phyloP scores from a whole-genome alignment of 371 early-diverging fungal species.

The Rhizopus stolonifer region DNA sequence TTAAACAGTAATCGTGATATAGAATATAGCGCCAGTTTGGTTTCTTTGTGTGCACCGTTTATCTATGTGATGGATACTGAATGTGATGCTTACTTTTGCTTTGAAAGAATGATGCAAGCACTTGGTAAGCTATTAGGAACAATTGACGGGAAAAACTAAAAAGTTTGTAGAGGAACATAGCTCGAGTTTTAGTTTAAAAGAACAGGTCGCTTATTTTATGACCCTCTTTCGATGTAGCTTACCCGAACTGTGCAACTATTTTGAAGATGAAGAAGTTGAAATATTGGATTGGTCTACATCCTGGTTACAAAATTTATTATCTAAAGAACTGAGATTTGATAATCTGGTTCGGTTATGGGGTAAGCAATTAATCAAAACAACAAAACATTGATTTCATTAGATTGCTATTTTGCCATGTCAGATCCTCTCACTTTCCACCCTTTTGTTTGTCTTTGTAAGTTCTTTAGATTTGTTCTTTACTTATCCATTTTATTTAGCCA shows the following conservation, averaged over 20 bases:
- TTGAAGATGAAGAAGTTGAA: constrained; percentile 95
- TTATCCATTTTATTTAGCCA: constrained; percentile 38
- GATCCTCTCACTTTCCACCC: constrained; percentile 78
- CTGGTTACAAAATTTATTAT: constrained; percentile 79
- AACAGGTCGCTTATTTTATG: constrained; percentile 80
- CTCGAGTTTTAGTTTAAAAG: constrained; percentile 54
- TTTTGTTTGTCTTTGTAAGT: constrained; percentile 71
- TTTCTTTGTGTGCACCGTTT: constrained; percentile 85
- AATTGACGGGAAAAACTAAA: no score
- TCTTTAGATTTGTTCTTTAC: neutral
- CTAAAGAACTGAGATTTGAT: constrained; percentile 81
- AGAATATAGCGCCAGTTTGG: constrained; percentile 77
- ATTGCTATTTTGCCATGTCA: constrained; percentile 74
- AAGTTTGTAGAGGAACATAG: constrained; percentile 70
- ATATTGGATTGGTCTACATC: constrained; percentile 89
- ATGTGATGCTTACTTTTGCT: constrained; percentile 80
- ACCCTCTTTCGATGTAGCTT: constrained; percentile 73
- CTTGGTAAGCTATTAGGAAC: constrained; percentile 69
- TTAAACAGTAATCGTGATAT: constrained; percentile 73
- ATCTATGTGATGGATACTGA: constrained; percentile 72
- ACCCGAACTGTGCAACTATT: constrained; percentile 82
- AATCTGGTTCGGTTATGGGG: constrained; percentile 82
- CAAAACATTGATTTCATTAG: constrained; percentile 27
- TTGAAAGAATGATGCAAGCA: constrained; percentile 69
- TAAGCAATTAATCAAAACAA: constrained; percentile 18